Percentiles rank a stretch among this genome's conserved stretches.
These are phyloP conservation scores for Yamadazyma friedrichii DNA, from an alignment of 1,139 yeast species.

Conservation along the genomic window DNA sequence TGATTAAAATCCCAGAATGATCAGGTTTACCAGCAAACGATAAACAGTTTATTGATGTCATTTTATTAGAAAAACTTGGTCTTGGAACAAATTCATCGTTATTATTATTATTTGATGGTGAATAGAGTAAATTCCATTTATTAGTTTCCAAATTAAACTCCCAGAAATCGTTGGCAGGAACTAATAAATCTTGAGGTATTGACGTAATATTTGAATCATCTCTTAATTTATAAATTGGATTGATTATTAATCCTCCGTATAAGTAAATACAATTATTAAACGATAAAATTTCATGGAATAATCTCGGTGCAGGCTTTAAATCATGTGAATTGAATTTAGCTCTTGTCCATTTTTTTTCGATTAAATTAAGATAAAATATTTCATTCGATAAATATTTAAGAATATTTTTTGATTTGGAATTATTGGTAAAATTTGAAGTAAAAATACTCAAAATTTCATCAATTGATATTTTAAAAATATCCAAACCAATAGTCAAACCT, in stretches of 20 bases:
- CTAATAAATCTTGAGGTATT: slow-evolving; percentile 22
- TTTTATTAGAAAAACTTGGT: slow-evolving; percentile 53
- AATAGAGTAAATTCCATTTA: slow-evolving; percentile 51
- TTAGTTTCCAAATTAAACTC: slow-evolving; percentile 51
- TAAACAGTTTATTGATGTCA: slow-evolving; percentile 44
- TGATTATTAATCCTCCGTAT: slow-evolving; percentile 58
- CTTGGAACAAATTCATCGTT: slow-evolving; percentile 29
- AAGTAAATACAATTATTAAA: slow-evolving; percentile 50
- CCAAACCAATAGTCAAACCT: slow-evolving; percentile 64
- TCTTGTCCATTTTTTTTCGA: slow-evolving; percentile 56
- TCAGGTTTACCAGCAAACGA: slow-evolving; percentile 41
- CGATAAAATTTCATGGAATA: slow-evolving; percentile 58
- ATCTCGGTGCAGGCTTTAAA: slow-evolving; percentile 49
- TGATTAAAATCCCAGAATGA: slow-evolving; percentile 55
- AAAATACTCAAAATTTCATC: slow-evolving; percentile 28
- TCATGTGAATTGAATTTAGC: slow-evolving; percentile 18
- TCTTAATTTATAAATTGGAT: slow-evolving; percentile 9
- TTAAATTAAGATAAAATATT: slow-evolving; percentile 53
- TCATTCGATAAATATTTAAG: slow-evolving; percentile 55
- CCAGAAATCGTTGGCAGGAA: slow-evolving; percentile 66
- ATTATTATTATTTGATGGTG: not conserved
- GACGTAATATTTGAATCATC: slow-evolving; percentile 8
- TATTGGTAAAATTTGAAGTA: slow-evolving; percentile 24
- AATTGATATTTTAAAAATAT: slow-evolving; percentile 38
- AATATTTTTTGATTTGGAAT: slow-evolving; percentile 28